Conservation (phyloP, 2,329 filamentous ascomycete genomes). For the Fusarium duplospermum region DNA sequence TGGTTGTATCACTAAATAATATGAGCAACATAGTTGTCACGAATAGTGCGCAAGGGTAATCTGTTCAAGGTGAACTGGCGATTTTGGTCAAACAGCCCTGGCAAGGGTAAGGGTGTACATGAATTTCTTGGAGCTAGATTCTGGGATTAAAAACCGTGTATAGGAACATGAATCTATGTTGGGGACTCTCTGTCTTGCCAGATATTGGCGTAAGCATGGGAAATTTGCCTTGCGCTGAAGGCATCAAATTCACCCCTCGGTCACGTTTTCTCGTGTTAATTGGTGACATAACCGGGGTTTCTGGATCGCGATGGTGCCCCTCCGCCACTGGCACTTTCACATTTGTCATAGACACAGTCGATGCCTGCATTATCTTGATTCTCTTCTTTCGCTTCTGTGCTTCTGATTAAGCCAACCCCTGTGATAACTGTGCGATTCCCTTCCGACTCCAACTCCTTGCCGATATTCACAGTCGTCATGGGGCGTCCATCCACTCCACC, state of each 20-base stretch:
- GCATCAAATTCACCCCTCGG: slow-evolving; percentile 3
- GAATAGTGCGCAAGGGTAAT: slow-evolving; percentile 15
- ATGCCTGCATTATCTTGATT: neutral
- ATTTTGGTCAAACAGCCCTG: neutral
- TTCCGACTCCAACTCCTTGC: neutral
- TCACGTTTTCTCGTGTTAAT: slow-evolving; percentile 49
- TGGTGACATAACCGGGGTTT: slow-evolving; percentile 42
- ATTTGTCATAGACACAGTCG: neutral
- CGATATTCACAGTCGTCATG: slow-evolving; percentile 49
- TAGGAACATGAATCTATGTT: neutral
- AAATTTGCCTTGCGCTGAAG: neutral
- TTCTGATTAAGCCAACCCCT: neutral
- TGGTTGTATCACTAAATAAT: slow-evolving; percentile 32
- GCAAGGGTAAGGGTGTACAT: neutral
- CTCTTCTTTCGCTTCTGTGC: neutral
- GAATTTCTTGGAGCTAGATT: neutral
- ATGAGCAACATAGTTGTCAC: slow-evolving; percentile 9
- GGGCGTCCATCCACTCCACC: slow-evolving; percentile 62
- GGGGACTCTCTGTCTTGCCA: neutral
- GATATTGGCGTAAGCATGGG: neutral
- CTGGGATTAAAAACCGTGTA: neutral
- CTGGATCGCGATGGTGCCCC: slow-evolving; percentile 43
- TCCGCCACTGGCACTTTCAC: slow-evolving; percentile 35
- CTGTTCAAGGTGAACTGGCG: neutral
- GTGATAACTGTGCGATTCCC: neutral